Conservation (phyloP, 2,329 filamentous ascomycete genomes). For the Pseudonectria foliicola region DNA sequence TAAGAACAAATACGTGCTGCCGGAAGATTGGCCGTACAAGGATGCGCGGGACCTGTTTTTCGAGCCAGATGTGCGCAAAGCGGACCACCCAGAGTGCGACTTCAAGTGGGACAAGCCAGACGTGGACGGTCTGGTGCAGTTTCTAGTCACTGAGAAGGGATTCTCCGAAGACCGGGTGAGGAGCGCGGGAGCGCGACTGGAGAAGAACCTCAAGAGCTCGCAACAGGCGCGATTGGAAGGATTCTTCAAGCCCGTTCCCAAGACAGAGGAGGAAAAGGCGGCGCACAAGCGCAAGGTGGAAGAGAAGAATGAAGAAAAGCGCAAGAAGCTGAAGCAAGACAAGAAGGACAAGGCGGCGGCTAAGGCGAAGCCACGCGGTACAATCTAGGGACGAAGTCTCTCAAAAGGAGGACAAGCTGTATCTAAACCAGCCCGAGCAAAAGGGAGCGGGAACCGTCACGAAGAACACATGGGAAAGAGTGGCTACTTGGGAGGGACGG, state of each 20-base stretch:
- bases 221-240: conserved; percentile 91
- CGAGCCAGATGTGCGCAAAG: conserved; percentile 76
- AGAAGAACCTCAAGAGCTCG: conserved; percentile 84
- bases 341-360: conserved; percentile 91
- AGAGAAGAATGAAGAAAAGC: conserved; percentile 83
- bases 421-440: neutral
- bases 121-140: conserved; percentile 81
- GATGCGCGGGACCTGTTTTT: conserved; percentile 91
- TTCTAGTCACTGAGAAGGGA: conserved; percentile 87
- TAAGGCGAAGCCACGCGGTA: conserved; percentile 77
- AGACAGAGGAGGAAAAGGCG: conserved; percentile 79
- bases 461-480: conserved; percentile 1
- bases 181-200: conserved; percentile 65
- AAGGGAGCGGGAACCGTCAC: conserved; percentile 2
- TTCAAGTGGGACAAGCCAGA: conserved; percentile 98
- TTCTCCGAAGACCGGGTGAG: conserved; percentile 94
- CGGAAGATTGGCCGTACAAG: conserved; percentile 93
- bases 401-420: no score
- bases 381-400: conserved; percentile 28
- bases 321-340: conserved; percentile 90
- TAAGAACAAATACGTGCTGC: conserved; percentile 74
- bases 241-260: conserved; percentile 91
- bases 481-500: no score
- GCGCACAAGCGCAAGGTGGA: conserved; percentile 88
- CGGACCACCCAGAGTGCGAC: conserved; percentile 81